Base-by-base conservation (phyloP, 2,329 filamentous ascomycete species). In the Coniochaeta hoffmannii region DNA sequence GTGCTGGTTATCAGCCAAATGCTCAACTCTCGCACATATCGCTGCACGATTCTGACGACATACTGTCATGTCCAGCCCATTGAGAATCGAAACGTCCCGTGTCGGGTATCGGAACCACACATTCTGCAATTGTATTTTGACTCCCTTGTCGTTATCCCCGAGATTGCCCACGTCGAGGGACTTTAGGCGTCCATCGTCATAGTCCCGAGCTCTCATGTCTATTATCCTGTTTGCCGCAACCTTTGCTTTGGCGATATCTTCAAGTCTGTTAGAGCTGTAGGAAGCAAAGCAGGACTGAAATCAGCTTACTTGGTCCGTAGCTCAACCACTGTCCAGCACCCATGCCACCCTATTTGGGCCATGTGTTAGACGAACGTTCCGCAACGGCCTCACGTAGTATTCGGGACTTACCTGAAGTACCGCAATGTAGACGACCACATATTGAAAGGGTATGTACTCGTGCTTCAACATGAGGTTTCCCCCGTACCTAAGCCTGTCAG, bases 71-170 rank as follows among this genome's bases (percentile, higher is more conserved):
- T 83, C 78, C 17, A 88, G 69, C 0, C 85, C 86, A 26, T 82
- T 81, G 9, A 89, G 76, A 1, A 89, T 84, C n/a, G 83, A 81
- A 56, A 85, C 82, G 57, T 88, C 84, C 4, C 86, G 76, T 1
- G 84, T 87, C 1, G 86, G 85, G 61, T 89, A 89, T 46, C 82
- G 75, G 73, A 89, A 89, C 66, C 86, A 84, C 3, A 89, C 84
- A 58, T 86, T 78, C 17, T 79, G 76, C 65, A 89, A 86, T 63
- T 89, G 83, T 60, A 89, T 79, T 41, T 74, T 73, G 34, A 66
- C 65, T 9, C 66, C 65, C 56, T 61, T 63, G 46, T 68, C 65
- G 12, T 61, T 53, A 11, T 64, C 60, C 0, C 62, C 63, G 26
- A 66, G 53, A n/a, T 66, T 61, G 3, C 65, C 65, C 14, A 56